Evolutionary conservation across 1,139 yeast genomes (phyloP).

Genomic region (Candida sp.): DNA sequence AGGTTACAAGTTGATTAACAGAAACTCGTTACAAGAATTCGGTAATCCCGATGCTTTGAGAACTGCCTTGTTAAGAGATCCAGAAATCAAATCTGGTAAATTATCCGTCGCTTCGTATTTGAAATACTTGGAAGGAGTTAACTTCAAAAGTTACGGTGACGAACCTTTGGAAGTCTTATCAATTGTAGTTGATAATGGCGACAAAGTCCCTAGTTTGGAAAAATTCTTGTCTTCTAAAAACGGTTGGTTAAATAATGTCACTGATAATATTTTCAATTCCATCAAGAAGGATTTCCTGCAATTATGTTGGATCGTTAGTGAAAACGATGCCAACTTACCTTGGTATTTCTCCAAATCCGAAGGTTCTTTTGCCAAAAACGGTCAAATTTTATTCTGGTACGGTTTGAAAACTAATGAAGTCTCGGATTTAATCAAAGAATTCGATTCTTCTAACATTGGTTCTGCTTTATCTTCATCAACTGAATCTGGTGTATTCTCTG

Average conservation of each 20-base stretch:
- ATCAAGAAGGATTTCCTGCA: constrained; percentile 69
- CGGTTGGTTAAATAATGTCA: constrained; percentile 97
- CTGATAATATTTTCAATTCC: constrained; percentile 89
- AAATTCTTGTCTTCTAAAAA: constrained; percentile 84
- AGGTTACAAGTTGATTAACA: constrained; percentile 83
- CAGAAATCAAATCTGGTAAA: constrained; percentile 67
- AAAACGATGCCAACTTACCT: constrained; percentile 84
- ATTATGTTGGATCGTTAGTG: constrained; percentile 87
- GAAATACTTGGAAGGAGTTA: constrained; percentile 58
- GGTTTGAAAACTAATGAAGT: constrained; percentile 72
- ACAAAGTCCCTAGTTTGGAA: constrained; percentile 68
- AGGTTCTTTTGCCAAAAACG: constrained; percentile 89
- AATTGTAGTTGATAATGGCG: constrained; percentile 53
- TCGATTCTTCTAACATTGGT: constrained; percentile 42
- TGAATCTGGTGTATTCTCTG: constrained; percentile 40
- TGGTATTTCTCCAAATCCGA: constrained; percentile 95
- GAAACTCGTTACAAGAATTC: constrained; percentile 68
- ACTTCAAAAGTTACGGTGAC: constrained; percentile 86
- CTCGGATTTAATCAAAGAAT: constrained; percentile 61
- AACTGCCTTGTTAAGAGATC: constrained; percentile 72
- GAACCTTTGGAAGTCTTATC: constrained; percentile 96
- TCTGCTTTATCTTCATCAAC: constrained; percentile 35
- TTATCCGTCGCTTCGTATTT: constrained; percentile 81
- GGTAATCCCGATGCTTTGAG: constrained; percentile 75
- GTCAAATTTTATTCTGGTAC: constrained; percentile 92